Evolutionary conservation across 1,284 basidiomycete genomes (phyloP).

Genomic region (Vanrija sp.): DNA sequence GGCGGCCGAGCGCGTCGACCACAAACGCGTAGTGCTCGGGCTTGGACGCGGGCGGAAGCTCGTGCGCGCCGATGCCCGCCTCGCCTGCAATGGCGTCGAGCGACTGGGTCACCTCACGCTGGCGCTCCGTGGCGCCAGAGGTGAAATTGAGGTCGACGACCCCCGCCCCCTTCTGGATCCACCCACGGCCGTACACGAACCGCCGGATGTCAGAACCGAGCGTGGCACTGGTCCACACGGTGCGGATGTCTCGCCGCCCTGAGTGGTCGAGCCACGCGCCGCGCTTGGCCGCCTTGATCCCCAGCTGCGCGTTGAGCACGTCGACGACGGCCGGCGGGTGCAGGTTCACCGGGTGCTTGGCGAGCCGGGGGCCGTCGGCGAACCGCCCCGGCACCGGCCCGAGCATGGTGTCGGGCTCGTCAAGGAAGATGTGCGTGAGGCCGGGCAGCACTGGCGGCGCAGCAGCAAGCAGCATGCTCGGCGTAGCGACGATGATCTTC

Average conservation of each 20-base stretch:
- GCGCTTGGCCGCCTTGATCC: constrained; percentile 5
- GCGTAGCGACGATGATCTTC: constrained; percentile 22
- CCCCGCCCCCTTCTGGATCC: constrained; percentile 16
- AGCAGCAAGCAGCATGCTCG: constrained; percentile 4
- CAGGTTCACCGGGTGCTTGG: constrained; percentile 18
- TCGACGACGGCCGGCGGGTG: constrained; percentile 26
- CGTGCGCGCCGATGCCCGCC: not conserved
- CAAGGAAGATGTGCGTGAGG: constrained; percentile 27
- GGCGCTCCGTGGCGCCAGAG: constrained; percentile 9
- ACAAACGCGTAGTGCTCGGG: constrained; percentile 27
- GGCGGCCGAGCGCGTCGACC: constrained; percentile 18
- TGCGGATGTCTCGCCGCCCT: constrained; percentile 17
- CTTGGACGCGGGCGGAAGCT: not conserved
- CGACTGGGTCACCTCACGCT: constrained; percentile 11
- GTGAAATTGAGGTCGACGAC: constrained; percentile 32
- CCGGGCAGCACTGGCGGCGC: not conserved
- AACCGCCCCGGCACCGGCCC: constrained; percentile 23
- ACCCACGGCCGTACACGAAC: constrained; percentile 28
- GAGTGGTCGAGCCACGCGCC: constrained; percentile 15
- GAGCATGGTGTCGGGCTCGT: constrained; percentile 35
- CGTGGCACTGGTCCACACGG: constrained; percentile 30
- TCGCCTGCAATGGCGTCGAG: constrained; percentile 8
- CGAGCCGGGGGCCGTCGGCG: constrained; percentile 1
- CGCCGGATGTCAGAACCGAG: constrained; percentile 19
- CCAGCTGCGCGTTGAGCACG: constrained; percentile 19